Evolutionary conservation across 768 basidiomycete species (phyloP), one percentile per base, ranked within the genome.

Genomic region (Leccinum fibrillosum): DNA sequence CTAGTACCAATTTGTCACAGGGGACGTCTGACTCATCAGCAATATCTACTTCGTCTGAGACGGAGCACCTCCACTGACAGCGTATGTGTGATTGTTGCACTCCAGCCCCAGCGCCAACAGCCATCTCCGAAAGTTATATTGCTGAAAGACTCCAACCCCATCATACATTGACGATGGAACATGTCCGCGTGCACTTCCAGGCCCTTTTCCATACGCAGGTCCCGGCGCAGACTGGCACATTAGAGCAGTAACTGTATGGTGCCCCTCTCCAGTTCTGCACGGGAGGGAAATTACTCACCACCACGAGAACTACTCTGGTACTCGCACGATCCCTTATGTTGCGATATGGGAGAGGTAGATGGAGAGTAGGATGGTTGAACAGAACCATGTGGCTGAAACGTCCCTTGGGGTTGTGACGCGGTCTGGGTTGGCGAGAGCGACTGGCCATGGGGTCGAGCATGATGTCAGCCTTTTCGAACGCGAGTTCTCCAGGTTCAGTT

Each of bases 391-490:
- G 58, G 37, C 26, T 71, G 71, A 44, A 60, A 49, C 21, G 37
- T 26, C 42, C 28, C 30, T 56, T 67, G 67, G 3, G 59, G 55
- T 26, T 70, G 61, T 26, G 62, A 34, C 30, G 47, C 4, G 9
- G 58, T 17, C 54, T 64, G 64, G 28, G 49, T 56, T 21, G 66
- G 64, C 4, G 64, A 58, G 50, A 52, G 39, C 17, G 60, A 58
- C 37, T 67, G 63, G 1, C 49, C 58, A 35, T 56, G 65, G 4
- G 55, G 54, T 26, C 56, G 64, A n/a, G 10, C 23, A 98, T 94
- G 49, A 96, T 79, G 62, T 97, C 95, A 2, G 93, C 96, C 62
- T 88, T 89, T 53, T 92, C 88, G 66, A 98, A 96, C 1, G 88
- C 86, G 2, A 98, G 81, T 69, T 98, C 95, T 9, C 94, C 94